These are phyloP conservation scores for Russula foetens DNA, from an alignment of 768 basidiomycete species.

Conservation along the genomic window DNA sequence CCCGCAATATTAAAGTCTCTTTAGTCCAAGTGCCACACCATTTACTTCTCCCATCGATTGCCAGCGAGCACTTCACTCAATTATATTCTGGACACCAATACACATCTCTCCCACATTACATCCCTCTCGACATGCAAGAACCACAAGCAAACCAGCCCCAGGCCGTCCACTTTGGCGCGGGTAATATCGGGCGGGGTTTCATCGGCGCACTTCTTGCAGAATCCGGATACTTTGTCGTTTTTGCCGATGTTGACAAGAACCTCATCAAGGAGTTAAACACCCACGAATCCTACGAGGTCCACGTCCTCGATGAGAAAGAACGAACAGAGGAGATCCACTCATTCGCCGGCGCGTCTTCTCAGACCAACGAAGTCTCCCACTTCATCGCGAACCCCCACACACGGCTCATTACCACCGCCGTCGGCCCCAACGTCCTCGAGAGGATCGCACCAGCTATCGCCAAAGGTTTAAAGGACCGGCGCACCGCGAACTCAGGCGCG, in stretches of 20 bases:
- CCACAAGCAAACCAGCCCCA: slow-evolving; percentile 15
- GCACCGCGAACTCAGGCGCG: slow-evolving; percentile 18
- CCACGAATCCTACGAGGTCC: slow-evolving; percentile 26
- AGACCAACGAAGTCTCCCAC: slow-evolving; percentile 11
- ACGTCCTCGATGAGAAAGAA: slow-evolving; percentile 28
- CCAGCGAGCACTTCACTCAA: not conserved
- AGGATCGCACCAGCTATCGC: slow-evolving; percentile 31
- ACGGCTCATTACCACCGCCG: slow-evolving; percentile 32
- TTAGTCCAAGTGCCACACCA: not conserved
- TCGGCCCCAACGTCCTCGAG: slow-evolving; percentile 29
- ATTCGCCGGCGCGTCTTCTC: slow-evolving; percentile 22
- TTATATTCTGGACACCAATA: not conserved
- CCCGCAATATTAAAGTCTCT: too few relatives aligned
- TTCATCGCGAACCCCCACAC: slow-evolving; percentile 22
- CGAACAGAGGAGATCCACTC: slow-evolving; percentile 15
- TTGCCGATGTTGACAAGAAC: slow-evolving; percentile 29
- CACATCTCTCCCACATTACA: not conserved
- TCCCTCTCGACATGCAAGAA: not conserved
- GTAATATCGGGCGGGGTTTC: slow-evolving; percentile 34
- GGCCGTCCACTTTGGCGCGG: slow-evolving; percentile 34
- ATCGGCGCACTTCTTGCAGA: slow-evolving; percentile 31
- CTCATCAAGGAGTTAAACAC: slow-evolving; percentile 29
- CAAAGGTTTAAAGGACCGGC: slow-evolving; percentile 27
- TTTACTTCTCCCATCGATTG: not conserved
- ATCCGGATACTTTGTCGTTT: slow-evolving; percentile 33